Evolutionary conservation across 345 rosid genomes (phyloP), one percentile per base, ranked within the genome.

Genomic region (Brassica incana): DNA sequence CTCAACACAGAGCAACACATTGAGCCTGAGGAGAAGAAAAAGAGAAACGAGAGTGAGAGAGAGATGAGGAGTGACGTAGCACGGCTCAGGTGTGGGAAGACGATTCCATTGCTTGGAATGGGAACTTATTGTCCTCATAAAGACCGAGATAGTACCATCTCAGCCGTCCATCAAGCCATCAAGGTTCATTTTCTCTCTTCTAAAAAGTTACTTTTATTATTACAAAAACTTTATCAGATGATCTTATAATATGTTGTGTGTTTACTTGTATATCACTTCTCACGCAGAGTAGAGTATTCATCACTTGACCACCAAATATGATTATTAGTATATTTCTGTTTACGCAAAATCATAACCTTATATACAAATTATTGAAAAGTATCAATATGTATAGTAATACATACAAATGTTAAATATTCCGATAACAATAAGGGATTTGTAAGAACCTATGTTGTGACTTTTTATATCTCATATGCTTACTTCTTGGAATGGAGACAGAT

Each of bases 121-220:
- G 98, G 97, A 74, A 91, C 98, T 82, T 94, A 84, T 68, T 86
- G 94, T 35, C 82, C 56, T 60, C 83, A 76, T 5, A 82, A 89
- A 70, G 72, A 91, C 48, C 73, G 11, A 69, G 78, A 87, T 20
- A 84, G 79, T 8, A 90, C 97, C 0, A 76, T 87, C 73, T 74
- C 62, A 66, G 98, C 98, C 64, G 74, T 92, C 52, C 90, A 77
- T 40, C 76, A 29, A 32, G 96, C 94, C n/a, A 86, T 94, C 67
- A 43, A 92, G 94, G 98, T 90, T 85, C 81, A 20, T 29, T 74
- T 33, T 15, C 23, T 14, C 2, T 70, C 32, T 77, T 76, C 32
- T 27, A 6, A 12, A 14, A 45, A 12, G 33, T 25, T 10, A 14
- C 25, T 56, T 59, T 62, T 15, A 23, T 36, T 32, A 15, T 11